These are phyloP conservation scores for Taphrina wiesneri DNA, from an alignment of 1,139 yeast genomes.

Conservation along the genomic window DNA sequence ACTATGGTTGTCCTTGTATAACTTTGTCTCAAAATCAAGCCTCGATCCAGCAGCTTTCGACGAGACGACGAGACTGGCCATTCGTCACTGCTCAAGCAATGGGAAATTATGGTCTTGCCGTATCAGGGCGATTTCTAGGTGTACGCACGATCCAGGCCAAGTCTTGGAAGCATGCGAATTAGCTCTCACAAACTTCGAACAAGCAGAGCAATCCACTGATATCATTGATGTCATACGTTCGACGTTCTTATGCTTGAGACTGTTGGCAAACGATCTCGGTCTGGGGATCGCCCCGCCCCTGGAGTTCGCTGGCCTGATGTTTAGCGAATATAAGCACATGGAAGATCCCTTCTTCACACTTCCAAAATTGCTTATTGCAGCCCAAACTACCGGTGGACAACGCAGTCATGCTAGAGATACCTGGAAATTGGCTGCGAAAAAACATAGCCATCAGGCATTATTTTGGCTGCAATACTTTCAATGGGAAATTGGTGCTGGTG, in stretches of 20 bases:
- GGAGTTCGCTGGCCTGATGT: background rate
- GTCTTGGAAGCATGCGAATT: background rate
- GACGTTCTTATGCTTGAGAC: background rate
- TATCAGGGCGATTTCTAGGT: background rate
- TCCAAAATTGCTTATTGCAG: slow-evolving; percentile 17
- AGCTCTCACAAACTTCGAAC: background rate
- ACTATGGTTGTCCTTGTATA: background rate
- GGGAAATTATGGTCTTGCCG: background rate
- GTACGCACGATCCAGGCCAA: background rate
- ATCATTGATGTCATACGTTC: background rate
- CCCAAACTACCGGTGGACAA: slow-evolving; percentile 32
- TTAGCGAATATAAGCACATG: background rate
- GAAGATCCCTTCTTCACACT: slow-evolving; percentile 8
- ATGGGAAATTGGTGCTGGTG: slow-evolving; percentile 48
- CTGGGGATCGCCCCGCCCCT: background rate
- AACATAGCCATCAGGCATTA: slow-evolving; percentile 48
- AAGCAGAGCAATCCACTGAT: background rate
- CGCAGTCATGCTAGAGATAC: slow-evolving; percentile 44
- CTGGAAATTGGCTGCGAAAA: slow-evolving; percentile 45
- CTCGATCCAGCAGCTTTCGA: background rate
- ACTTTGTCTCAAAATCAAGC: background rate
- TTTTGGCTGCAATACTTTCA: slow-evolving; percentile 55
- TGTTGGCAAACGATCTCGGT: background rate
- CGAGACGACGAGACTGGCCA: background rate
- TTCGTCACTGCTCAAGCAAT: background rate